Evolutionary conservation across 1,284 basidiomycete species (phyloP).

Genomic region (Rhodotorula sp.): DNA sequence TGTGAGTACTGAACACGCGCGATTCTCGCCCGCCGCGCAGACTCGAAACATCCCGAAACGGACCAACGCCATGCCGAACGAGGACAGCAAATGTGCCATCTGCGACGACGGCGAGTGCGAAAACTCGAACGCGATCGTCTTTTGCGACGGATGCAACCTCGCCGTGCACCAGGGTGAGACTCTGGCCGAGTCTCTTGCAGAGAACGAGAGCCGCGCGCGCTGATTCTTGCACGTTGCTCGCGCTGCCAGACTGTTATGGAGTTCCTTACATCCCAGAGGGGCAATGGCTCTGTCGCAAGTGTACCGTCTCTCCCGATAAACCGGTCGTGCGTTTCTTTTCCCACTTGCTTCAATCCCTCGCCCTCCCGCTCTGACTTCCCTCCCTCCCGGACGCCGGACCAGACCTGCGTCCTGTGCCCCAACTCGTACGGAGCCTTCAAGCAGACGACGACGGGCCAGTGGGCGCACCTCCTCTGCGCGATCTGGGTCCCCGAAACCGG

Average conservation of each 20-base stretch:
- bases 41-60: conserved; percentile 86
- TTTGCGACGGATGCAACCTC: conserved; percentile 98
- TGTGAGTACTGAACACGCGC: not conserved
- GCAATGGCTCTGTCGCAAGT: conserved; percentile 98
- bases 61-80: conserved; percentile 74
- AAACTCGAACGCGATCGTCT: conserved; percentile 98
- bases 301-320: conserved; percentile 94
- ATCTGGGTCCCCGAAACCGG: conserved; percentile 97
- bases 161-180: conserved; percentile 93
- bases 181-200: not conserved
- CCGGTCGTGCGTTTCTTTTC: conserved; percentile 65
- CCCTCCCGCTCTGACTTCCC: not conserved
- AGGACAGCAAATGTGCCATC: conserved; percentile 92
- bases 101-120: conserved; percentile 99
- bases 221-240: not conserved
- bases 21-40: conserved; percentile 52
- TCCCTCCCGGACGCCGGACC: too few relatives aligned
- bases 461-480: conserved; percentile 95
- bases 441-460: conserved; percentile 87
- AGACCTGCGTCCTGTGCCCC: conserved; percentile 90
- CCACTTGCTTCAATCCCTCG: not conserved
- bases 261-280: conserved; percentile 99
- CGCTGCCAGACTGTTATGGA: conserved; percentile 83
- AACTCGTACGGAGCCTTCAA: conserved; percentile 98
- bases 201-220: too few relatives aligned